phyloP scores from a whole-genome alignment of 2,329 filamentous ascomycete species.

The Chaetoscypha palmicola region DNA sequence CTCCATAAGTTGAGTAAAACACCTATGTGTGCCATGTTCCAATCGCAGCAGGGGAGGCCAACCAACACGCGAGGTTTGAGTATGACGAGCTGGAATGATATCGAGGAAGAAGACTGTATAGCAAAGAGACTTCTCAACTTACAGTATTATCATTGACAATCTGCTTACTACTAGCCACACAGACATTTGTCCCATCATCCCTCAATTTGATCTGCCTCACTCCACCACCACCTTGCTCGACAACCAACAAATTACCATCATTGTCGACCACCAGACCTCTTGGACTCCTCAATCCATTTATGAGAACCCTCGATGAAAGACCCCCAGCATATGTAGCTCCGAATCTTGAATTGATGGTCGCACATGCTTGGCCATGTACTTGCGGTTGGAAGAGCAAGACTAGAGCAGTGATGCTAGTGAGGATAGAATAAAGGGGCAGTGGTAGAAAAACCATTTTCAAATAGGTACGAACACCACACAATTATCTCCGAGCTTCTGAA shows the following conservation, averaged over 20 bases:
- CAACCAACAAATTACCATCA: conserved; percentile 11
- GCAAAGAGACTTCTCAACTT: neutral
- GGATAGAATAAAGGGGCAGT: neutral
- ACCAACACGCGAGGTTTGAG: too few species aligned
- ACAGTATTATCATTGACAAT: conserved; percentile 9
- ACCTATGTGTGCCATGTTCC: too few species aligned
- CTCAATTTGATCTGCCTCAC: conserved; percentile 10
- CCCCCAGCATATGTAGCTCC: neutral
- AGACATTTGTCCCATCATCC: conserved; percentile 10
- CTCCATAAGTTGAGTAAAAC: neutral
- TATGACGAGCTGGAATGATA: too few species aligned
- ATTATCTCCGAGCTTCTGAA: too few species aligned
- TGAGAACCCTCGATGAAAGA: conserved; percentile 7
- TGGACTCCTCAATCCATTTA: conserved; percentile 11
- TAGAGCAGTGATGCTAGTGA: neutral
- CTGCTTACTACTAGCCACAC: conserved; percentile 8
- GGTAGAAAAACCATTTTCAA: neutral
- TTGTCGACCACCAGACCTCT: conserved; percentile 13
- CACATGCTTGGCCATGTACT: neutral
- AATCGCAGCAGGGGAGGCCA: too few species aligned
- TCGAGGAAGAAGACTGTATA: too few species aligned
- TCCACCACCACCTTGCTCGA: conserved; percentile 12
- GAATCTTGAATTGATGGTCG: neutral
- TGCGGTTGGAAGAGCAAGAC: neutral
- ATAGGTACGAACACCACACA: too few species aligned